Conservation (phyloP, 1,139 yeast species). For the Zhuliangozyma parablackwelliae region DNA sequence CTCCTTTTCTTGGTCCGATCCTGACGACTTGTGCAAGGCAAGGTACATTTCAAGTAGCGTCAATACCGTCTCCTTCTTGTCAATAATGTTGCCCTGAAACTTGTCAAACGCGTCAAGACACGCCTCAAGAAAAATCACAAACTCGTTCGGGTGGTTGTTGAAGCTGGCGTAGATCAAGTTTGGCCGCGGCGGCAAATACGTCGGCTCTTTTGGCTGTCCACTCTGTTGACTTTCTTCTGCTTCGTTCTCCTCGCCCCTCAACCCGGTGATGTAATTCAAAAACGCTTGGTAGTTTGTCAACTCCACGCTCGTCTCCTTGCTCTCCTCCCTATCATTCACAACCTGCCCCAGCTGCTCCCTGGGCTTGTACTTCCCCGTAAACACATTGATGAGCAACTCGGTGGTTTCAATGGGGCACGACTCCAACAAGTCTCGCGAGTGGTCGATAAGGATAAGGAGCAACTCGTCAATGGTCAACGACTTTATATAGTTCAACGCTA, state of each 20-base stretch:
- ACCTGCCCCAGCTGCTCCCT: conserved; percentile 6
- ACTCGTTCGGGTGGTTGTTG: conserved; percentile 77
- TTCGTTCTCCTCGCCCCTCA: conserved; percentile 11
- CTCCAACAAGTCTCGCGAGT: conserved; percentile 63
- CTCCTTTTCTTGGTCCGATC: conserved; percentile 12
- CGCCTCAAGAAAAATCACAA: conserved; percentile 92
- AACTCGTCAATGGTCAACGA: conserved; percentile 77
- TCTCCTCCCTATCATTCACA: conserved; percentile 6
- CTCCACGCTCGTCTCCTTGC: conserved; percentile 13
- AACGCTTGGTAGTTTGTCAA: conserved; percentile 72
- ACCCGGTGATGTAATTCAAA: conserved; percentile 54
- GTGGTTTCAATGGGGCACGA: conserved; percentile 78
- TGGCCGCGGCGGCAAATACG: conserved; percentile 91
- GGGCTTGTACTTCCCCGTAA: conserved; percentile 78
- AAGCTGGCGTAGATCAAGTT: conserved; percentile 83
- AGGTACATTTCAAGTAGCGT: conserved; percentile 83
- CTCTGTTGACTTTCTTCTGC: conserved; percentile 4
- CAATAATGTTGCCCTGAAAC: conserved; percentile 68
- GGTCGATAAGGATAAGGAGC: conserved; percentile 62
- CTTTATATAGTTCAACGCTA: conserved; percentile 64
- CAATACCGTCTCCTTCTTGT: conserved; percentile 65
- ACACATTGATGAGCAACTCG: conserved; percentile 73
- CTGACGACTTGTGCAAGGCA: conserved; percentile 44
- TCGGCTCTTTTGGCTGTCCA: conserved; percentile 36
- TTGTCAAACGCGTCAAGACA: conserved; percentile 76